Evolutionary conservation across 257 asterid genomes (phyloP).

Genomic region (Voacanga thouarsii): DNA sequence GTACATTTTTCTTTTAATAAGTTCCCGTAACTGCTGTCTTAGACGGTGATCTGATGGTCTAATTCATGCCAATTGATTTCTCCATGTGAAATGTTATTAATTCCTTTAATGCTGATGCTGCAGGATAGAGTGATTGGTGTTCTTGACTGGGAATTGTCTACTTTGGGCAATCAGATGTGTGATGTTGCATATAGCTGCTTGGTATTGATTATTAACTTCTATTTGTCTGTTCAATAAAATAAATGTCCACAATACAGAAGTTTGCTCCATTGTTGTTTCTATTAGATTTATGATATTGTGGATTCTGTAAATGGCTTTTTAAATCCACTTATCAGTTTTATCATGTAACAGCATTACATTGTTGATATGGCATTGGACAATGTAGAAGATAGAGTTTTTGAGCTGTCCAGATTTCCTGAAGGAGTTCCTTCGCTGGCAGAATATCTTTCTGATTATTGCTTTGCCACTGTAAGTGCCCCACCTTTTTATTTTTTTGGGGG

Average conservation of each 20-base stretch:
- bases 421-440: constrained; percentile 78
- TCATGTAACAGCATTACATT: constrained; percentile 62
- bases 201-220: constrained; percentile 46
- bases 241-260: background rate
- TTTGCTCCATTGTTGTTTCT: background rate
- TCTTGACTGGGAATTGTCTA: constrained; percentile 95
- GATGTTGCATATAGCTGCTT: constrained; percentile 91
- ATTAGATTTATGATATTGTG: background rate
- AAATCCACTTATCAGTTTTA: constrained; percentile 18
- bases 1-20: background rate
- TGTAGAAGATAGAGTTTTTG: constrained; percentile 55
- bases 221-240: background rate
- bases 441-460: constrained; percentile 76
- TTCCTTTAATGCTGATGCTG: constrained; percentile 18
- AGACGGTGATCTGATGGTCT: background rate
- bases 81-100: background rate
- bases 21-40: background rate
- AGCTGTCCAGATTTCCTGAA: constrained; percentile 59
- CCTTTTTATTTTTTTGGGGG: too few species aligned
- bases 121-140: constrained; percentile 97
- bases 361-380: constrained; percentile 51
- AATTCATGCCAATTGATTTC: background rate
- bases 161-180: constrained; percentile 94
- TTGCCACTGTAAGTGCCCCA: constrained; percentile 60
- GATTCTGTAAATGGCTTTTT: background rate